Evolutionary conservation across 1,284 basidiomycete genomes (phyloP).

Genomic region (Marasmius tenuissimus): DNA sequence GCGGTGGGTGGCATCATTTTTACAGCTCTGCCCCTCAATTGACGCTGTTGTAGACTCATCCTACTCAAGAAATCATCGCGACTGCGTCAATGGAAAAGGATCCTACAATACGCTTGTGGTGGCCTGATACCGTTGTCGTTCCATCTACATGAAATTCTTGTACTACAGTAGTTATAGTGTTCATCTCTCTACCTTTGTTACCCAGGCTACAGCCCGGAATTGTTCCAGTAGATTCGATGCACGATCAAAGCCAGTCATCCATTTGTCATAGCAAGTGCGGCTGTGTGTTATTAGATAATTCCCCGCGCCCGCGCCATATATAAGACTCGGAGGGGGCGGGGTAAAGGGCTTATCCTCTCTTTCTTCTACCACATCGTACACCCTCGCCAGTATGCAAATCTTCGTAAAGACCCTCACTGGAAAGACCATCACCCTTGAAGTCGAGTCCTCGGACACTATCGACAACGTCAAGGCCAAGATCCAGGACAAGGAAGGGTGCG

Average conservation of each 20-base stretch:
- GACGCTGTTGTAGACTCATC: constrained; percentile 58
- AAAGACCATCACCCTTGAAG: constrained; percentile 89
- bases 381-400: constrained; percentile 65
- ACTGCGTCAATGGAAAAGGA: constrained; percentile 86
- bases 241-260: neutral
- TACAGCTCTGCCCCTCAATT: neutral
- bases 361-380: constrained; percentile 2
- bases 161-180: neutral
- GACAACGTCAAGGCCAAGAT: constrained; percentile 85
- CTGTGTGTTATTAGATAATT: neutral
- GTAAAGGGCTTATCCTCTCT: neutral
- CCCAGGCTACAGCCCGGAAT: neutral
- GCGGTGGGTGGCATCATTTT: constrained; percentile 49
- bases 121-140: constrained; percentile 37
- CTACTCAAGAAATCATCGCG: constrained; percentile 70
- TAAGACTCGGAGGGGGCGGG: neutral
- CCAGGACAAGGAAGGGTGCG: constrained; percentile 75
- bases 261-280: neutral
- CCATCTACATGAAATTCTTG: neutral
- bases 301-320: neutral
- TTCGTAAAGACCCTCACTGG: constrained; percentile 88
- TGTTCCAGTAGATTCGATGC: neutral
- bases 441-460: constrained; percentile 84
- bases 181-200: neutral
- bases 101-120: constrained; percentile 78